Percentiles rank a stretch among this genome's conserved stretches.
These are phyloP conservation scores for Leccinum fallax DNA, from an alignment of 1,284 basidiomycete genomes.

Conservation along the genomic window DNA sequence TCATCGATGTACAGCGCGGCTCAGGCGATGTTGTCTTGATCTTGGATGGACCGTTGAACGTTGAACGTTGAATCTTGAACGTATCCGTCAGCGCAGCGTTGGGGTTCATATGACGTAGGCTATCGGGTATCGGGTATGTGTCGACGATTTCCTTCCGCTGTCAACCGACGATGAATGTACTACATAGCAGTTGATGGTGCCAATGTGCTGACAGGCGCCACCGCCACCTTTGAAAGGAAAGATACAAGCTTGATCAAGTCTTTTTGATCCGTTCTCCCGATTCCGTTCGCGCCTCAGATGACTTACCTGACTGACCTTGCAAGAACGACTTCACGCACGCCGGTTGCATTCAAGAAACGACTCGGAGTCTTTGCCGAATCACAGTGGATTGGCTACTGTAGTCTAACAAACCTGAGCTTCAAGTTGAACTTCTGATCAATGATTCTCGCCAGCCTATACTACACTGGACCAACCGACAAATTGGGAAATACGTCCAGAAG, in stretches of 20 bases:
- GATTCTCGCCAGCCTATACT: conserved; percentile 2
- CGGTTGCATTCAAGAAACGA: too few relatives aligned
- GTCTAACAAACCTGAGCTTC: too few relatives aligned
- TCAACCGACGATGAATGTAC: background rate
- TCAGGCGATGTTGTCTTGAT: background rate
- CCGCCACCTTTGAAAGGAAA: background rate
- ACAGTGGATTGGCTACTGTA: too few relatives aligned
- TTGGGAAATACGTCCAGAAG: conserved; percentile 12
- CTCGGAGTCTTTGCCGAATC: too few relatives aligned
- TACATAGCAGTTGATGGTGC: background rate
- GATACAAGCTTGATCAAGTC: background rate
- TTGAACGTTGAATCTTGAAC: too few relatives aligned
- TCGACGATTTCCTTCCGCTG: background rate
- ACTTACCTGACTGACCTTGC: too few relatives aligned
- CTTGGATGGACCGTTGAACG: too few relatives aligned
- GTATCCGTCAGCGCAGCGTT: background rate
- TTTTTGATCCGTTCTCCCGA: background rate
- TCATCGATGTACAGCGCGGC: background rate
- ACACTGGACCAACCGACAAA: conserved; percentile 22
- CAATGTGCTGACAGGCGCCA: background rate
- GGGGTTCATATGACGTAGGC: background rate
- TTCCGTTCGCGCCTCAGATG: background rate
- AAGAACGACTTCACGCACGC: too few relatives aligned
- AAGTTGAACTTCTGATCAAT: too few relatives aligned
- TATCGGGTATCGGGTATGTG: background rate